These are phyloP conservation scores for Aschersonia sp. DNA, from an alignment of 2,329 filamentous ascomycete species.

Conservation along the genomic window DNA sequence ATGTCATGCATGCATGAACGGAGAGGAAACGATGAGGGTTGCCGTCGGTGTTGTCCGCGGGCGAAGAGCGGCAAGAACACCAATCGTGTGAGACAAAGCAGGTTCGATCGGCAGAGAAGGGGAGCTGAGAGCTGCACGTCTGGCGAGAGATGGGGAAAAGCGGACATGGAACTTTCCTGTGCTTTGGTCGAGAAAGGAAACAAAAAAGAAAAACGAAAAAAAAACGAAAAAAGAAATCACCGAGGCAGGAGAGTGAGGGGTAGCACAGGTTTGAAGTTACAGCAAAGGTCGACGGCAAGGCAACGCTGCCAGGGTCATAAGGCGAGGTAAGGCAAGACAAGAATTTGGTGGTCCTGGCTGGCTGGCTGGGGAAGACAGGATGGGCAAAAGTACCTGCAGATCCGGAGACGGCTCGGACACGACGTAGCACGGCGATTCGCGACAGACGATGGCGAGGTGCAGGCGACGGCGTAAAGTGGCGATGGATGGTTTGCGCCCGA, in stretches of 20 bases:
- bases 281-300: background rate
- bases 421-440: background rate
- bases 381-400: conserved; percentile 10
- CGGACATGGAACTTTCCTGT: no score
- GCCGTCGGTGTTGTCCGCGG: no score
- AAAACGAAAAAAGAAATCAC: no score
- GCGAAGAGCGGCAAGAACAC: no score
- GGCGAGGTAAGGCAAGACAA: conserved; percentile 1
- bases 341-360: background rate
- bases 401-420: conserved; percentile 6
- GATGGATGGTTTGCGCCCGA: background rate
- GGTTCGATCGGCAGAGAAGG: no score
- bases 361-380: conserved; percentile 1
- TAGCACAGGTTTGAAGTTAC: background rate
- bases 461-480: background rate
- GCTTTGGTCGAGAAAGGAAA: no score
- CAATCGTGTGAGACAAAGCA: no score
- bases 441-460: background rate
- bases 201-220: no score
- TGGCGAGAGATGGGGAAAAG: no score
- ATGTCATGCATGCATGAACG: background rate
- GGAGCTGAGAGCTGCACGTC: no score
- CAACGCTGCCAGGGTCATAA: background rate
- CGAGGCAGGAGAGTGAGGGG: no score
- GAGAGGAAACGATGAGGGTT: no score